Conservation (phyloP, 495 filamentous ascomycete genomes). For the Cryomyces minteri region DNA sequence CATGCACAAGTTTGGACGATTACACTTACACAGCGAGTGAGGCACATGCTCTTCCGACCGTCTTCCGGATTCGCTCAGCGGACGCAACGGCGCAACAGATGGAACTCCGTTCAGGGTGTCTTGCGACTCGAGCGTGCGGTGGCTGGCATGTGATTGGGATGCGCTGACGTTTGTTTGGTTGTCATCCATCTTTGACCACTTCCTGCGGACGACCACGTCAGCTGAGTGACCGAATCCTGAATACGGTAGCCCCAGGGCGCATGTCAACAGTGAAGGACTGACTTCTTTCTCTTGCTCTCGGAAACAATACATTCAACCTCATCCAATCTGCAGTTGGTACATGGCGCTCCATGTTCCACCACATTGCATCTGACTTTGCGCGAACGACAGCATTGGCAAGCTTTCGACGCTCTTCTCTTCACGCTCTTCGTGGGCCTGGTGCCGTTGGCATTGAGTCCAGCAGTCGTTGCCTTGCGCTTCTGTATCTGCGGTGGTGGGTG, state of each 20-base stretch:
- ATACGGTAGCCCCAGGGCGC: background rate
- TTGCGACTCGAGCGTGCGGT: conserved; percentile 13
- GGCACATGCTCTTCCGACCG: conserved; percentile 30
- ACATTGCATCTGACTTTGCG: conserved; percentile 93
- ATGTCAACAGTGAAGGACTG: conserved; percentile 18
- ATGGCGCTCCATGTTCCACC: conserved; percentile 69
- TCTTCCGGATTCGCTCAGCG: conserved; percentile 13
- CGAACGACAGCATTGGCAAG: conserved; percentile 70
- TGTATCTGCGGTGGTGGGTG: background rate
- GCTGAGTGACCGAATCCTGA: too few species aligned
- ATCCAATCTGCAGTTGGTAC: conserved; percentile 78
- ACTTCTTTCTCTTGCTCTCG: conserved; percentile 83
- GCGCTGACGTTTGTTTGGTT: conserved; percentile 3
- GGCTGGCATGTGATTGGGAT: conserved; percentile 5
- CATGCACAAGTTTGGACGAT: background rate
- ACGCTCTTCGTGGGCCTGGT: conserved; percentile 50
- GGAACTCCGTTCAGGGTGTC: conserved; percentile 11
- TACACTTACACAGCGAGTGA: conserved; percentile 37
- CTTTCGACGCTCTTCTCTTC: conserved; percentile 72
- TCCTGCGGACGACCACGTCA: conserved; percentile 3
- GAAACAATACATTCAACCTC: conserved; percentile 77
- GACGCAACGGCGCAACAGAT: conserved; percentile 8
- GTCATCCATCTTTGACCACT: conserved; percentile 19
- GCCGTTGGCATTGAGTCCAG: conserved; percentile 17
- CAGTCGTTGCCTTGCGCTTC: conserved; percentile 21